These are phyloP conservation scores for Lindgomyces ingoldianus DNA, from an alignment of 495 filamentous ascomycete species.

Conservation along the genomic window DNA sequence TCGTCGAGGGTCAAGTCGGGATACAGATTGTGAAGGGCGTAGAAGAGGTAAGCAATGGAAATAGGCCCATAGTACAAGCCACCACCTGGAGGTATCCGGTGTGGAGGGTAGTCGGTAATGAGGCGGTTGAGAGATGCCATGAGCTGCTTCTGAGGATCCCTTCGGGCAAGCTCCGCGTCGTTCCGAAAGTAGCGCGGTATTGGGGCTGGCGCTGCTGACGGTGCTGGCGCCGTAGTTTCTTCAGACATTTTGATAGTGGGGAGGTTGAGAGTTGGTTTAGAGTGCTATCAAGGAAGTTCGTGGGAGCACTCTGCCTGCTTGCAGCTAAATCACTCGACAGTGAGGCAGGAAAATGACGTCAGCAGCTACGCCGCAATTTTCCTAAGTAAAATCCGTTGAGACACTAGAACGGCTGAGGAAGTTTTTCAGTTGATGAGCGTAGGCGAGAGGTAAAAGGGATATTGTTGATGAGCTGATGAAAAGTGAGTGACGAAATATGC, in stretches of 20 bases:
- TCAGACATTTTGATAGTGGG: conserved; percentile 9
- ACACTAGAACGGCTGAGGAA: too few relatives aligned
- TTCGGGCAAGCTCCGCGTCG: conserved; percentile 28
- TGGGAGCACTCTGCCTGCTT: neutral
- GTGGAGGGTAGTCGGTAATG: conserved; percentile 44
- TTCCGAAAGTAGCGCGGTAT: conserved; percentile 40
- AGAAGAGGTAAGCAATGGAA: conserved; percentile 61
- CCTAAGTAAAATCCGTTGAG: too few relatives aligned
- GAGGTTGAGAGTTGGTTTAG: neutral
- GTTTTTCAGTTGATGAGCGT: neutral
- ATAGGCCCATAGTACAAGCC: conserved; percentile 63
- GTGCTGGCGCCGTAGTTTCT: conserved; percentile 15
- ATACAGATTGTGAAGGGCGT: conserved; percentile 51
- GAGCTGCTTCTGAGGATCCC: conserved; percentile 48
- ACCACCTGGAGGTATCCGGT: conserved; percentile 42
- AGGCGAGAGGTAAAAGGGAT: too few relatives aligned
- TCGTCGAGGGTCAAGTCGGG: conserved; percentile 52
- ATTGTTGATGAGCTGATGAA: too few relatives aligned
- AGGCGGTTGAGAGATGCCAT: conserved; percentile 48
- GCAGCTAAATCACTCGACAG: neutral
- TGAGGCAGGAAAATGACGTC: neutral
- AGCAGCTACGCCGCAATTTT: neutral
- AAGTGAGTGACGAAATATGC: too few relatives aligned
- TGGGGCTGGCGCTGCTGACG: conserved; percentile 5
- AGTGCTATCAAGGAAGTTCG: neutral